Conservation (phyloP, 2,329 filamentous ascomycete genomes). For the Penicillium sp. region DNA sequence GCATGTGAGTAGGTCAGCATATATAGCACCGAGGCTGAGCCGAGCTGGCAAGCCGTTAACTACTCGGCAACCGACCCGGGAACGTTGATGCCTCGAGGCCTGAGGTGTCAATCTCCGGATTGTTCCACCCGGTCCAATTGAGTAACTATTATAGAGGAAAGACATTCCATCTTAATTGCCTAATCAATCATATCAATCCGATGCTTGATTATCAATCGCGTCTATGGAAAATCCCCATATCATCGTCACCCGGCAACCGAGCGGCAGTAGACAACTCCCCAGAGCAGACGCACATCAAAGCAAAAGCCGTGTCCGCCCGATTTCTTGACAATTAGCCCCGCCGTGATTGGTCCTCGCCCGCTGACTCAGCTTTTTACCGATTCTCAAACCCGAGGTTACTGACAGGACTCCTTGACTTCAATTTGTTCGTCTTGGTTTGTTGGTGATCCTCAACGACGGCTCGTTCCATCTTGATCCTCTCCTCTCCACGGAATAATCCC, state of each 20-base stretch:
- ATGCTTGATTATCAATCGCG: neutral
- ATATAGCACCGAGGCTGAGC: slow-evolving; percentile 8
- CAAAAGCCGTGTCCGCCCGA: slow-evolving; percentile 38
- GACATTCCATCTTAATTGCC: neutral
- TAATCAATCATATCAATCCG: neutral
- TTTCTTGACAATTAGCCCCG: slow-evolving; percentile 36
- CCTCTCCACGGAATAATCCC: slow-evolving; percentile 14
- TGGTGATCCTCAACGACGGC: slow-evolving; percentile 14
- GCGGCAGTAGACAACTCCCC: slow-evolving; percentile 10
- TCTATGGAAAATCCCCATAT: neutral
- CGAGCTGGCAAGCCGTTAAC: neutral
- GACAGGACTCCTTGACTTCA: slow-evolving; percentile 30
- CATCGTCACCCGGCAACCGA: neutral
- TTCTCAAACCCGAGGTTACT: slow-evolving; percentile 39
- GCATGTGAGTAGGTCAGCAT: neutral
- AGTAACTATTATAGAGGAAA: neutral
- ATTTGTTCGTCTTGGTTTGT: slow-evolving; percentile 20
- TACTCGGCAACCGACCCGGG: slow-evolving; percentile 15
- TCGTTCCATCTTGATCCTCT: slow-evolving; percentile 22
- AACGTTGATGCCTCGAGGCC: slow-evolving; percentile 11
- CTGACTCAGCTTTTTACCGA: slow-evolving; percentile 35
- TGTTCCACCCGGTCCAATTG: neutral
- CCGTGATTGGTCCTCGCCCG: slow-evolving; percentile 28
- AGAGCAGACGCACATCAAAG: neutral
- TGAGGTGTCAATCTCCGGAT: slow-evolving; percentile 5